Percentiles rank a stretch among this genome's conserved stretches.
phyloP scores from a whole-genome alignment of 176 grass and related monocot genomes.

The Phoenix roebelenii region DNA sequence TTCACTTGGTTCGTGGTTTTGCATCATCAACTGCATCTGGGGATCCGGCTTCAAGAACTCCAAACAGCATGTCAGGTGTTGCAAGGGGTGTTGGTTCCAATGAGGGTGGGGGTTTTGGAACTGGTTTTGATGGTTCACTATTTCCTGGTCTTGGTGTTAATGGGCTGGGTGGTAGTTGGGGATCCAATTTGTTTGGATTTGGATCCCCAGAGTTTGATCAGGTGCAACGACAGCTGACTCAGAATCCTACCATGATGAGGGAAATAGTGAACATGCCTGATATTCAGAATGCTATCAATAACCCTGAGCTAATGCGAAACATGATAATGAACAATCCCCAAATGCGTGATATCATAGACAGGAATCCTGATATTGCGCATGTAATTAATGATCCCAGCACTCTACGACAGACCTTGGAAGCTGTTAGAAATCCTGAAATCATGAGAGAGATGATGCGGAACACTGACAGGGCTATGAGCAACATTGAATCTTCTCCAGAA shows the following conservation, averaged over 20 bases:
- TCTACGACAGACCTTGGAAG: slow-evolving; percentile 88
- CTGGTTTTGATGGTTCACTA: slow-evolving; percentile 33
- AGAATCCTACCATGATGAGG: slow-evolving; percentile 95
- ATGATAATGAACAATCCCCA: slow-evolving; percentile 98
- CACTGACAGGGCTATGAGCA: too few species aligned
- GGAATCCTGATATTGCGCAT: slow-evolving; percentile 94
- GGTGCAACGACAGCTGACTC: slow-evolving; percentile 87
- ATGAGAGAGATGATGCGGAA: too few species aligned
- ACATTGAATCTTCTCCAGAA: too few species aligned
- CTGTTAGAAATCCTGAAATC: slow-evolving; percentile 3
- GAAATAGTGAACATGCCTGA: slow-evolving; percentile 96
- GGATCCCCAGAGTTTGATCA: slow-evolving; percentile 70
- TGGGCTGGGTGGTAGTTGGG: slow-evolving; percentile 28
- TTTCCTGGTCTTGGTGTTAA: slow-evolving; percentile 58
- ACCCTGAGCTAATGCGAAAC: slow-evolving; percentile 90
- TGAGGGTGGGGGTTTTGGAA: slow-evolving; percentile 4
- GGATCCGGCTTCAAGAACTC: slow-evolving; percentile 43
- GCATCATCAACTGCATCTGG: slow-evolving; percentile 32
- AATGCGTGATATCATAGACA: slow-evolving; percentile 86
- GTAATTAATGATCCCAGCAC: slow-evolving; percentile 91
- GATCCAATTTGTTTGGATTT: slow-evolving; percentile 37
- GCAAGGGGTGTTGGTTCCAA: too few species aligned
- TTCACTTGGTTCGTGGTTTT: slow-evolving; percentile 85
- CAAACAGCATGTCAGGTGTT: slow-evolving; percentile 24
- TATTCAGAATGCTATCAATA: slow-evolving; percentile 86